Evolutionary conservation across 495 filamentous ascomycete genomes (phyloP), one percentile per base, ranked within the genome.

Genomic region (Patellaria atrata): DNA sequence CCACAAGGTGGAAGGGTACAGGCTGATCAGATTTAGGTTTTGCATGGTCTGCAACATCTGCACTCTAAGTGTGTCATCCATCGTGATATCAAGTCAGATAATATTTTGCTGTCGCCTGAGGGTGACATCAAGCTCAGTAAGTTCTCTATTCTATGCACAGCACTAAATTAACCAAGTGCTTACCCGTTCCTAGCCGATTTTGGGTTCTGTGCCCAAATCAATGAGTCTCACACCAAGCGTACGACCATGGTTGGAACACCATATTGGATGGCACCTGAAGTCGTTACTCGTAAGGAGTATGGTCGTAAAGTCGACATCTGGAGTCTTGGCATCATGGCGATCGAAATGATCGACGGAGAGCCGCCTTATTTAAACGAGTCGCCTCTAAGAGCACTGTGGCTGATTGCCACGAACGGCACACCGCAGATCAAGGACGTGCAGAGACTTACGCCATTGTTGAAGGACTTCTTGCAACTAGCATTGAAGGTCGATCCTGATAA

Each of bases 181-280:
- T 22, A 27, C 20, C 35, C n/a, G n/a, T 22, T 23, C 27, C 18
- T 40, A 93, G 87, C 89, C 52, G 89, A 97, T 65, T 97, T 97
- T 54, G 89, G 89, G 14, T 97, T 97, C 62, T 96, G 89, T 59
- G 89, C 89, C 11, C 86, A 94, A 59, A 94, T 97, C 63, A 94
- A 94, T 54, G 87, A 96, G 47, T 75, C 81, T 26, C 85, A 94
- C 28, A 86, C 82, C 57, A 96, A 96, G 67, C 79, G 89, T 22
- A 96, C 89, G 16, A 97, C 89, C 3, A 97, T 97, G 89, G 89
- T 97, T 35, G 89, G 89, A 15, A 97, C 89, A 14, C 89, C 89
- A 2, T 97, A 97, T 54, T 97, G 89, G 89, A 97, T 97, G 89
- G 89, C 89, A 3, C 89, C 89, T 3, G 89, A 97, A 55, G 86